Base-by-base conservation (phyloP, 805 yeast species). In the Jamesozyma spencerorum region DNA sequence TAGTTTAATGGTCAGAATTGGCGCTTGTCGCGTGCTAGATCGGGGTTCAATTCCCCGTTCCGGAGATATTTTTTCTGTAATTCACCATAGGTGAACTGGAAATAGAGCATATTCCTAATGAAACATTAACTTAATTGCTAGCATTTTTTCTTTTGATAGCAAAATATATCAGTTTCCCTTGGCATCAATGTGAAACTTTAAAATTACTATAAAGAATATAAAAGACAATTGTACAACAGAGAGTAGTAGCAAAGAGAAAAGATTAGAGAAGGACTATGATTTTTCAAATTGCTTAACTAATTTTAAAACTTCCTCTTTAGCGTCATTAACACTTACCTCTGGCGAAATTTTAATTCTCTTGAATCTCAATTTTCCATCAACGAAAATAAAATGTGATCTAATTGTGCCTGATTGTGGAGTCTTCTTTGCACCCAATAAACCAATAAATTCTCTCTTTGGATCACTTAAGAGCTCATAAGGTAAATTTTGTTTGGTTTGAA, bases 361-460 rank as follows among this genome's bases (percentile, higher is more conserved):
- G 26, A 54, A 54, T 24, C 50, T 61, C 50, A 87, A 69, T 47
- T 75, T 71, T 12, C 96, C 96, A 55, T 85, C 79, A 32, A 71
- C 75, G 60, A 92, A 83, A 34, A 90, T 74, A 85, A 94, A 88
- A 57, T 90, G 95, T n/a, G 95, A 85, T 57, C 98, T 75, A 41
- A 79, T 75, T 37, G 82, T 75, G 4, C 95, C 94, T 13, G 65
- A 57, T 15, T 69, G 62, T 26, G 94, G 86, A 1, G 69, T 55
- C 66, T 88, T 90, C 54, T 79, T 82, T 18, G 94, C 95, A 4
- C 97, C 97, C 46, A 92, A 68, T 2, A 70, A 58, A 0, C 78
- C 80, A 50, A 92, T 77, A 45, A 90, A 68, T 48, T 75, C 69
- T 55, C 73, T 77, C 33, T 72, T 53, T 2, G 95, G 86, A 59